phyloP scores from a whole-genome alignment of 768 basidiomycete genomes.

The Guyanaporus albipodus region DNA sequence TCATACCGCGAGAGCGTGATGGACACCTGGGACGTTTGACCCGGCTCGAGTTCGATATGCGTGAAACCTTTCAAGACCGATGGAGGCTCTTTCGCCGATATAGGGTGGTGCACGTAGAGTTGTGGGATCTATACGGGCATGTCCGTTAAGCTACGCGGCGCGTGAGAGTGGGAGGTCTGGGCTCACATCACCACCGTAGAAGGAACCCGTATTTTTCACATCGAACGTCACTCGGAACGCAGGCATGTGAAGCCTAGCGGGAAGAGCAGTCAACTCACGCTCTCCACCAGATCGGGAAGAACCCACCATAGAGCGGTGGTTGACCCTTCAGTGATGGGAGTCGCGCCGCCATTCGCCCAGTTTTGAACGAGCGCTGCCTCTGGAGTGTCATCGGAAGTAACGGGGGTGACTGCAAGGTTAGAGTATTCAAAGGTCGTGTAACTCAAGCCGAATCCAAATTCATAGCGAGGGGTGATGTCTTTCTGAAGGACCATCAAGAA shows the following conservation, averaged over 20 bases:
- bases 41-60: conserved; percentile 47
- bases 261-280: not conserved
- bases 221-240: conserved; percentile 59
- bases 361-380: conserved; percentile 34
- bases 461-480: conserved; percentile 74
- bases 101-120: conserved; percentile 68
- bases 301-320: conserved; percentile 57
- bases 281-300: not conserved
- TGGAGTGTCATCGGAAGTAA: conserved; percentile 34
- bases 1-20: conserved; percentile 67
- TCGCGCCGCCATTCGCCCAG: conserved; percentile 60
- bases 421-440: conserved; percentile 81
- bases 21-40: conserved; percentile 42
- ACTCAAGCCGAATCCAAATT: conserved; percentile 87
- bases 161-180: not conserved
- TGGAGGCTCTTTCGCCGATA: conserved; percentile 64
- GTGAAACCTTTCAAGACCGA: conserved; percentile 69
- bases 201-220: conserved; percentile 59
- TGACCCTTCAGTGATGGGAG: conserved; percentile 53
- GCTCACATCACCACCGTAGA: conserved; percentile 63
- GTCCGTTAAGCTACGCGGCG: not conserved
- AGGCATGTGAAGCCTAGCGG: conserved; percentile 58
- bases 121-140: conserved; percentile 55
- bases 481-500: conserved; percentile 33
- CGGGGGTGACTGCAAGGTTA: conserved; percentile 45